These are phyloP conservation scores for Botrytis cinerea DNA, from an alignment of 2,329 filamentous ascomycete genomes.

Conservation along the genomic window DNA sequence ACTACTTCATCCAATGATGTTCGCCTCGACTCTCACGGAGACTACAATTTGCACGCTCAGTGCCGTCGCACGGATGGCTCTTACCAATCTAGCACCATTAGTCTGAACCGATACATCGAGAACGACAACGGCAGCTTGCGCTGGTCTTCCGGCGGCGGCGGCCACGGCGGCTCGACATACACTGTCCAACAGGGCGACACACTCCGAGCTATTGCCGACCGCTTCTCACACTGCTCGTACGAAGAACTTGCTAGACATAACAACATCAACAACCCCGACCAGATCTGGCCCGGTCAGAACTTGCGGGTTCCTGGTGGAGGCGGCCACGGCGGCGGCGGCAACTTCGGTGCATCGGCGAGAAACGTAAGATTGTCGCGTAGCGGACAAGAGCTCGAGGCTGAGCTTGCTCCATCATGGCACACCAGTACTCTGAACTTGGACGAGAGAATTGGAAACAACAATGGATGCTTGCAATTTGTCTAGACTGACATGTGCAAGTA, in stretches of 20 bases:
- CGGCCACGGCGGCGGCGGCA: neutral
- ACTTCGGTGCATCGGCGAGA: neutral
- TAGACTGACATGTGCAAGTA: neutral
- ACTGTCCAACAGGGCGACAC: neutral
- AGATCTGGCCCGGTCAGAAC: neutral
- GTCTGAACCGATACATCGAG: neutral
- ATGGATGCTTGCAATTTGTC: neutral
- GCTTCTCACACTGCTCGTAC: neutral
- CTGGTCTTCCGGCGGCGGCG: neutral
- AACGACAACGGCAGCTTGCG: neutral
- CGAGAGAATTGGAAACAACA: neutral
- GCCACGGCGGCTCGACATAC: neutral
- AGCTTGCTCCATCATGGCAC: constrained; percentile 1
- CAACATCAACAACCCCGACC: neutral
- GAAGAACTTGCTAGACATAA: neutral
- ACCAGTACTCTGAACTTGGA: neutral
- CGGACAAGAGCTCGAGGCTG: neutral
- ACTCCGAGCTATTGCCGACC: neutral
- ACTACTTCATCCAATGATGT: neutral
- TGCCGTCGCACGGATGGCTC: neutral
- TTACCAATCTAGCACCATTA: neutral
- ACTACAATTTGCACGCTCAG: neutral
- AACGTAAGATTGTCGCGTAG: neutral
- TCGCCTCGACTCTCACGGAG: neutral
- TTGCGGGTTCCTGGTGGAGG: neutral